Base-by-base conservation (phyloP, 306 rosid genomes). In the Ceratonia siliqua region DNA sequence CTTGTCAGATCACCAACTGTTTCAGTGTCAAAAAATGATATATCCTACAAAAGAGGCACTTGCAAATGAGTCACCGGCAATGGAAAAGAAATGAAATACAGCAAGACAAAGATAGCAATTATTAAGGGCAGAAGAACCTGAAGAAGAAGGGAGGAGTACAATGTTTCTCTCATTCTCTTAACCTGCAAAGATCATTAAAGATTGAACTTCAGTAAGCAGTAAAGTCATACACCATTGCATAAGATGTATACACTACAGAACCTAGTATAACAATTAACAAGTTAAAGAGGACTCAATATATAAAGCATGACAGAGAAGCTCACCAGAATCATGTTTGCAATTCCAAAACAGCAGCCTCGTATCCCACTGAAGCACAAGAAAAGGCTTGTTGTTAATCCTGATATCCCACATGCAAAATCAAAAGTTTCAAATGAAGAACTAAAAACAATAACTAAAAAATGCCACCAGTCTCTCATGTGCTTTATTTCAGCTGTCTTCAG, bases 1-100 rank as follows among this genome's bases (percentile, higher is more conserved):
- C 98, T 94, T 61, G 97, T 94, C 88, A 94, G 82, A 86, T 88
- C 95, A 81, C 98, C 98, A 59, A 94, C 97, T 55, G 98, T 94
- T 85, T 85, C 98, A 85, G 66, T 30, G 87, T 94, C 98, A 84
- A 91, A 94, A 91, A 94, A 94, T 38, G 97, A 89, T 79, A 90
- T 90, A 83, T 94, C 98, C 98, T 94, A 82, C 91, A 88, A 83
- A 43, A 74, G 54, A 82, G 74, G 73, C 61, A 83, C 87, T 78
- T 42, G 39, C 46, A 50, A 72, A 79, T 77, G 85, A 80, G 88
- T 82, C 48, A 84, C 68, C 11, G 62, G 77, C 68, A 66, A 43
- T 17, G 18, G 56, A 42, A 70, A 22, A 27, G 25, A 70, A 62
- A 35, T 1, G 28, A 36, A 62, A 62, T 30, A 28, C 59, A 63